Evolutionary conservation across 2,329 filamentous ascomycete species (phyloP).

Genomic region (Aspergillus sp.): DNA sequence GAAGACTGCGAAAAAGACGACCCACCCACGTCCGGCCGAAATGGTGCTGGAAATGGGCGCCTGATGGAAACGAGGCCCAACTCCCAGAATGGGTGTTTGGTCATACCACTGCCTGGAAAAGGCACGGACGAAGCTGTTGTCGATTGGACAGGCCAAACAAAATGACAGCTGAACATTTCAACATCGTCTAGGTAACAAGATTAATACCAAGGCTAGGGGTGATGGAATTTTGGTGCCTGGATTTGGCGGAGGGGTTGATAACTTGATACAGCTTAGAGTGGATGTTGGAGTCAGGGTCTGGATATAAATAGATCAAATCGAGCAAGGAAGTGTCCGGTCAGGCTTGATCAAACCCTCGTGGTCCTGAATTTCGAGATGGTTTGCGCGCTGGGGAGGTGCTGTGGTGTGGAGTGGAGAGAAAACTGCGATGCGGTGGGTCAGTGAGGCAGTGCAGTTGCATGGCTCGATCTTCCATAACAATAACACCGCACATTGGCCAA

Average conservation of each 20-base stretch:
- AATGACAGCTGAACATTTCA: background rate
- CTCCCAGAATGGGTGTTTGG: background rate
- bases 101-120: background rate
- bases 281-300: background rate
- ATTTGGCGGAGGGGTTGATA: too few relatives aligned
- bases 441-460: background rate
- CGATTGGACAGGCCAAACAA: background rate
- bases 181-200: background rate
- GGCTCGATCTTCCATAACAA: background rate
- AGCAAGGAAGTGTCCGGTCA: background rate
- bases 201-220: background rate
- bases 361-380: too few relatives aligned
- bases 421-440: background rate
- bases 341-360: background rate
- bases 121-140: background rate
- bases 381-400: background rate
- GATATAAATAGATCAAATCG: constrained; percentile 4
- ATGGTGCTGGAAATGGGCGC: background rate
- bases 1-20: background rate
- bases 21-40: background rate
- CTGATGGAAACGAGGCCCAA: background rate
- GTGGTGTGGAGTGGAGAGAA: background rate
- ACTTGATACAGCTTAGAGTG: background rate
- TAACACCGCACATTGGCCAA: background rate
- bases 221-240: constrained; percentile 2